Evolutionary conservation across 495 filamentous ascomycete species (phyloP).

Genomic region (Penicillium robsamsonii): DNA sequence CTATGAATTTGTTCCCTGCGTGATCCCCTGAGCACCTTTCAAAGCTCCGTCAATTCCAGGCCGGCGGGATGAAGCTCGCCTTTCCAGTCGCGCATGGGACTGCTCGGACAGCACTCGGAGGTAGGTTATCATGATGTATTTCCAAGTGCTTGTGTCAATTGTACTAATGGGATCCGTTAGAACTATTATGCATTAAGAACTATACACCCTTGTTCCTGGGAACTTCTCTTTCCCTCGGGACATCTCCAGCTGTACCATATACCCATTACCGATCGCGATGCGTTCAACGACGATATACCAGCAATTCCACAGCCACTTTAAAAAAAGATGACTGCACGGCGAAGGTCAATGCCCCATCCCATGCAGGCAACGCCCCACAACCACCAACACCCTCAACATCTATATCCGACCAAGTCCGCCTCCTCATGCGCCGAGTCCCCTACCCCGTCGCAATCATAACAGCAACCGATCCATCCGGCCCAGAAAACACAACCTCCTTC

Average conservation of each 20-base stretch:
- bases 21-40: conserved; percentile 15
- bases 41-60: conserved; percentile 9
- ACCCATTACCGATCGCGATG: conserved; percentile 8
- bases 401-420: conserved; percentile 48
- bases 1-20: conserved; percentile 4
- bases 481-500: conserved; percentile 26
- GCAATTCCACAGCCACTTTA: conserved; percentile 16
- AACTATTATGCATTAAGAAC: not conserved
- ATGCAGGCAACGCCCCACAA: not conserved
- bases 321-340: not conserved
- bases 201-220: not conserved
- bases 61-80: conserved; percentile 36
- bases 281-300: conserved; percentile 16
- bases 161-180: conserved; percentile 1
- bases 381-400: conserved; percentile 14
- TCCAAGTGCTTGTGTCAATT: not conserved
- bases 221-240: conserved; percentile 3
- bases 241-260: conserved; percentile 3
- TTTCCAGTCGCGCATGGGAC: conserved; percentile 23
- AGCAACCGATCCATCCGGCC: conserved; percentile 30
- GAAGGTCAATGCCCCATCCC: not conserved
- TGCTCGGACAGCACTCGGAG: conserved; percentile 26
- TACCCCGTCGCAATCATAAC: conserved; percentile 76
- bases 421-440: conserved; percentile 66
- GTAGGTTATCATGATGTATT: conserved; percentile 10